phyloP scores from a whole-genome alignment of 257 asterid species.

The Buddleja alternifolia region DNA sequence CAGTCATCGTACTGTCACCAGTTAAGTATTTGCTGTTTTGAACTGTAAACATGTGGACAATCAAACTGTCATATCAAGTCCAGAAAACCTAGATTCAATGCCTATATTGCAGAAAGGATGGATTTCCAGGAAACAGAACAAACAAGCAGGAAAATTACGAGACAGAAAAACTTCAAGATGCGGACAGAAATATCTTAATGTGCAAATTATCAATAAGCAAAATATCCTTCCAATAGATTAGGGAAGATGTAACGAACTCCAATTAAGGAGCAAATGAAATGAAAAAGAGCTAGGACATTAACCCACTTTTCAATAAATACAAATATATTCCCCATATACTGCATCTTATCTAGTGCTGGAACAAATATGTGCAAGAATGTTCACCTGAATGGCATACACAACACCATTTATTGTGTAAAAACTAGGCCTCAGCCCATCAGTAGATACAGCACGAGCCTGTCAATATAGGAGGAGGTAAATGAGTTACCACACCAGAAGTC shows the following conservation, averaged over 20 bases:
- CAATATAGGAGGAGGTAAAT: conserved; percentile 8
- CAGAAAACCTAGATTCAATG: too few relatives aligned
- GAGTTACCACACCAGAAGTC: background rate
- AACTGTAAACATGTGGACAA: too few relatives aligned
- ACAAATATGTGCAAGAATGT: conserved; percentile 19
- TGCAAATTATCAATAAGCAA: background rate
- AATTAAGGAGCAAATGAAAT: too few relatives aligned
- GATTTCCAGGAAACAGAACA: too few relatives aligned
- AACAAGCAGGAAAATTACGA: too few relatives aligned
- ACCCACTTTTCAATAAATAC: background rate
- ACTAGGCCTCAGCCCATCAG: conserved; percentile 91
- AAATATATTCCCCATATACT: background rate
- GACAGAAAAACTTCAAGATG: too few relatives aligned
- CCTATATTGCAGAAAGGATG: too few relatives aligned
- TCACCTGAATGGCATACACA: conserved; percentile 88
- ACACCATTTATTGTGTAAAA: conserved; percentile 82
- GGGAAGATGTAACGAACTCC: too few relatives aligned
- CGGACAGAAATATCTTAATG: background rate
- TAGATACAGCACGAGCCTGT: conserved; percentile 98
- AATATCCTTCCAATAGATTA: background rate
- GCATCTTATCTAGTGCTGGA: background rate
- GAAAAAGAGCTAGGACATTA: background rate
- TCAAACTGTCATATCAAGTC: too few relatives aligned
- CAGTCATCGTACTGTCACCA: too few relatives aligned
- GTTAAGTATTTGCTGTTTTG: too few relatives aligned